phyloP scores from a whole-genome alignment of 352 stramenopile genomes.

The Phytophthora sp. region DNA sequence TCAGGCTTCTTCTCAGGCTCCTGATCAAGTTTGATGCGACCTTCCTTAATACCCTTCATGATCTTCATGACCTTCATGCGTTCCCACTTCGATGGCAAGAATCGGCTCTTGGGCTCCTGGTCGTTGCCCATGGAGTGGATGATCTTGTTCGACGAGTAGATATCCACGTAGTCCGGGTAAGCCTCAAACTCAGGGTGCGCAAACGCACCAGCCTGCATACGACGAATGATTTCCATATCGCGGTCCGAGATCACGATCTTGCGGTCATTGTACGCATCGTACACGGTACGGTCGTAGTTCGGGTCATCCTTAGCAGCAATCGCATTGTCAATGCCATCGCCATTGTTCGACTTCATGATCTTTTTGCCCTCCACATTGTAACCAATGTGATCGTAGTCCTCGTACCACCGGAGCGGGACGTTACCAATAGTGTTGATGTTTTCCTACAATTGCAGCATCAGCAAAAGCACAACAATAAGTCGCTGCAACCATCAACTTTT shows the following conservation, averaged over 20 bases:
- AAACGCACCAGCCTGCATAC: slow-evolving; percentile 95
- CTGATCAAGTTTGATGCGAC: slow-evolving; percentile 92
- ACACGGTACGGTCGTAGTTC: slow-evolving; percentile 96
- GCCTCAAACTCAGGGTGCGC: slow-evolving; percentile 93
- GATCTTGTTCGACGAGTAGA: slow-evolving; percentile 89
- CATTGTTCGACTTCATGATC: slow-evolving; percentile 93
- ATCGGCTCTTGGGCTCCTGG: slow-evolving; percentile 92
- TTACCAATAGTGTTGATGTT: slow-evolving; percentile 97
- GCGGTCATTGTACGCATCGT: slow-evolving; percentile 99
- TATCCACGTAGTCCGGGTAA: slow-evolving; percentile 91
- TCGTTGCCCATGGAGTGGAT: slow-evolving; percentile 90
- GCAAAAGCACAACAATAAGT: background rate
- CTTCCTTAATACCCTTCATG: slow-evolving; percentile 96
- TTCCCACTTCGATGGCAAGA: slow-evolving; percentile 97
- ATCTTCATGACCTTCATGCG: slow-evolving; percentile 98
- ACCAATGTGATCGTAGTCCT: slow-evolving; percentile 99
- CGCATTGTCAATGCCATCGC: slow-evolving; percentile 90
- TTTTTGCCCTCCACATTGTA: slow-evolving; percentile 98
- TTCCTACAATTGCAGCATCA: slow-evolving; percentile 72
- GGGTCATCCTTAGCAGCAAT: slow-evolving; percentile 91
- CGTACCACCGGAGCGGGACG: slow-evolving; percentile 99
- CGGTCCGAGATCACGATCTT: slow-evolving; percentile 96
- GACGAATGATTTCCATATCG: slow-evolving; percentile 98
- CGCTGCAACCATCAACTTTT: background rate
- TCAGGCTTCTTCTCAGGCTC: slow-evolving; percentile 93